phyloP scores from a whole-genome alignment of 176 grass and related monocot genomes.

The Aegilops speltoides region DNA sequence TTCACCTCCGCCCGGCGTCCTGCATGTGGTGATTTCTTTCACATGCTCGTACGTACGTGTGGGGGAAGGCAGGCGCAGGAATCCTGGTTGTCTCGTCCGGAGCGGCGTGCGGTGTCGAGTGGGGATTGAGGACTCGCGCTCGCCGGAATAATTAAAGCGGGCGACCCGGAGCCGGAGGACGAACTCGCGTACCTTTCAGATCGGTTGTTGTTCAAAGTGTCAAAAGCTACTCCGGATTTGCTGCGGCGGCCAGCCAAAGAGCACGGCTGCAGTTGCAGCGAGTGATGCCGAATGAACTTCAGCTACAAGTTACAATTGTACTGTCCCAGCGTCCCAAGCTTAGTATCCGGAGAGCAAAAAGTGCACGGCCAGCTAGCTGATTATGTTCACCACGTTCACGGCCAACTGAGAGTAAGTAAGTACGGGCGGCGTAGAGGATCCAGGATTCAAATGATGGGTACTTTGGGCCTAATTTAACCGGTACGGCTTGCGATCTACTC shows the following conservation, averaged over 20 bases:
- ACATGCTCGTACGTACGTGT: background rate
- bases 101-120: conserved; percentile 35
- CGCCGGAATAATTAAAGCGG: conserved; percentile 34
- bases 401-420: no score
- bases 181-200: conserved; percentile 21
- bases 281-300: background rate
- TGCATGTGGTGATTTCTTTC: background rate
- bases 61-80: background rate
- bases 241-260: background rate
- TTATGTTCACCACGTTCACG: accelerated
- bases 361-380: background rate
- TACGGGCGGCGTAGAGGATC: conserved; percentile 10
- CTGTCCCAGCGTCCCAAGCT: no score
- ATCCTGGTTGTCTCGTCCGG: conserved; percentile 5
- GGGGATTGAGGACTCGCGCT: conserved; percentile 22
- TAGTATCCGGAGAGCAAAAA: background rate
- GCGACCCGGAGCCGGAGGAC: background rate
- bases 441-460: background rate
- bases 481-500: conserved; percentile 27
- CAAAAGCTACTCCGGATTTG: background rate
- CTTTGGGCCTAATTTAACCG: background rate
- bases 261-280: no score
- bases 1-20: background rate
- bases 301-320: background rate
- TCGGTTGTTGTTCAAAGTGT: background rate